Evolutionary conservation across 2,329 filamentous ascomycete genomes (phyloP).

Genomic region (Dothideomycetes sp.): DNA sequence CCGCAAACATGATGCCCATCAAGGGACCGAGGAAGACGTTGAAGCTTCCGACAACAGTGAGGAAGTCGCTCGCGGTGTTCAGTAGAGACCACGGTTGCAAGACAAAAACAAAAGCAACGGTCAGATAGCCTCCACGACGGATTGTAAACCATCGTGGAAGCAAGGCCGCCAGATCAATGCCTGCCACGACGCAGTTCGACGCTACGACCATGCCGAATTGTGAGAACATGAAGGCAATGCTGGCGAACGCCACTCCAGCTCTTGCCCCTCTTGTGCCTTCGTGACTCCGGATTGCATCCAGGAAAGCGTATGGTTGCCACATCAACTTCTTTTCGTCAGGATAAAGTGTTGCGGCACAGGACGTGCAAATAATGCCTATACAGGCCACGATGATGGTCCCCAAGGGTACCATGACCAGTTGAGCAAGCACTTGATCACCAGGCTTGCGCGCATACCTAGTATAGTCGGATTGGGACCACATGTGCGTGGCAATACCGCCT

Average conservation of each 20-base stretch:
- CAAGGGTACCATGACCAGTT: constrained; percentile 33
- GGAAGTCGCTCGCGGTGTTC: constrained; percentile 30
- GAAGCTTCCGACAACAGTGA: constrained; percentile 35
- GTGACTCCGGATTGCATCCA: constrained; percentile 28
- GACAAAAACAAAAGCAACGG: constrained; percentile 27
- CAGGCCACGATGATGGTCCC: constrained; percentile 31
- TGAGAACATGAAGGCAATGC: constrained; percentile 35
- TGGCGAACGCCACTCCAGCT: constrained; percentile 34
- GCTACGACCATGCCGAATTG: constrained; percentile 37
- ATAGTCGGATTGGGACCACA: no score
- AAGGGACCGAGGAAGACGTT: constrained; percentile 36
- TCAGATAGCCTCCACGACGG: constrained; percentile 33
- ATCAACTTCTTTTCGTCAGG: constrained; percentile 29
- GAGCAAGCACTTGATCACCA: constrained; percentile 34
- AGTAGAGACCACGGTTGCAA: constrained; percentile 33
- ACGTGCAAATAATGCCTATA: no score
- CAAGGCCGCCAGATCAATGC: constrained; percentile 31
- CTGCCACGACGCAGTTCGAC: constrained; percentile 35
- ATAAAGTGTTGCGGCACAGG: no score
- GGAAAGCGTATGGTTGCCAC: constrained; percentile 29
- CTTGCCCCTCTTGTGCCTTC: constrained; percentile 22
- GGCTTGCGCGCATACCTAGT: constrained; percentile 34
- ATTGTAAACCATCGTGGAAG: constrained; percentile 34
- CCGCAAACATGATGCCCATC: constrained; percentile 33
- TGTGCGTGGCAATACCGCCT: no score